Evolutionary conservation across 2,329 filamentous ascomycete species (phyloP).

Genomic region (Diatrype stigma): DNA sequence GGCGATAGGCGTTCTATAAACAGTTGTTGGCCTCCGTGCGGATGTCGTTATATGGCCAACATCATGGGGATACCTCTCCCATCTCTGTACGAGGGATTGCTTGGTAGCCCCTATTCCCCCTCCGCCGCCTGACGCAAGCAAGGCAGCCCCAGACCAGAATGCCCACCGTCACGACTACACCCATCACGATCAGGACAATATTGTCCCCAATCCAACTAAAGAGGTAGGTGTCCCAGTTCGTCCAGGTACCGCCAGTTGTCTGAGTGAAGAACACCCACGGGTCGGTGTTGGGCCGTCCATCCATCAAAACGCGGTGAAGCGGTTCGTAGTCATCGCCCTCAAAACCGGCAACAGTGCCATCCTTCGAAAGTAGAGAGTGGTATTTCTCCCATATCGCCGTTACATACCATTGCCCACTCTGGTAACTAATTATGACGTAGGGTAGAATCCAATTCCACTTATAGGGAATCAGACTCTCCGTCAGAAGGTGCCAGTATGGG

Average conservation of each 20-base stretch:
- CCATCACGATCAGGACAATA: slow-evolving; percentile 11
- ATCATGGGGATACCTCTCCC: too few species aligned
- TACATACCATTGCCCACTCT: slow-evolving; percentile 65
- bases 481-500: slow-evolving; percentile 65
- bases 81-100: too few species aligned
- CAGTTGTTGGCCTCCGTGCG: too few species aligned
- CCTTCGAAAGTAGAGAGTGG: slow-evolving; percentile 18
- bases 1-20: too few species aligned
- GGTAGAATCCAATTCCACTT: slow-evolving; percentile 65
- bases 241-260: slow-evolving; percentile 23
- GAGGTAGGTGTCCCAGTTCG: slow-evolving; percentile 25
- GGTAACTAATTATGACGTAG: slow-evolving; percentile 73
- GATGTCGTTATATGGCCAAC: too few species aligned
- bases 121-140: not conserved
- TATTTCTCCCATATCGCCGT: slow-evolving; percentile 70
- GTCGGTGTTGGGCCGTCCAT: slow-evolving; percentile 18
- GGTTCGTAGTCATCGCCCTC: slow-evolving; percentile 9
- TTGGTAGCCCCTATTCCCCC: too few species aligned
- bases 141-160: not conserved
- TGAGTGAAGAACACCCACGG: slow-evolving; percentile 27
- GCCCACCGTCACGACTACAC: not conserved
- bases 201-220: slow-evolving; percentile 26
- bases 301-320: slow-evolving; percentile 25
- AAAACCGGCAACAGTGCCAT: slow-evolving; percentile 18
- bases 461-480: slow-evolving; percentile 59